Evolutionary conservation across 2,329 filamentous ascomycete species (phyloP).

Genomic region (Tolypocladium guangdongense): DNA sequence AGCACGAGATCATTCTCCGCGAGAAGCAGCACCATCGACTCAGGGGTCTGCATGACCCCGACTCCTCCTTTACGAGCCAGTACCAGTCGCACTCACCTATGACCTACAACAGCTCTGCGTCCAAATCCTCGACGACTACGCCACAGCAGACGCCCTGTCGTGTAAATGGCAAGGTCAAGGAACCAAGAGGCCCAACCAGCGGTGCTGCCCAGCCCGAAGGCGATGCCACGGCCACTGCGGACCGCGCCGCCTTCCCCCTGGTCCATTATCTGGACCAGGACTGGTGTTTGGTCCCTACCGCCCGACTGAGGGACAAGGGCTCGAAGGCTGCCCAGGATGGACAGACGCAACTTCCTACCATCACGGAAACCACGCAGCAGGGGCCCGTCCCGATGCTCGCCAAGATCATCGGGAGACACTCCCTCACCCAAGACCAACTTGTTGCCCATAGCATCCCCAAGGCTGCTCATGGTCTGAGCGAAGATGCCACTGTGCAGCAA

Average conservation of each 20-base stretch:
- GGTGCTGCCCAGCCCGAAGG: not conserved
- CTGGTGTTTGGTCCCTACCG: slow-evolving; percentile 7
- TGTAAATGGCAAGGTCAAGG: not conserved
- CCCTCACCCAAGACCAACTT: slow-evolving; percentile 4
- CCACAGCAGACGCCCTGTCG: slow-evolving; percentile 1
- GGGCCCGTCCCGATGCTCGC: slow-evolving; percentile 1
- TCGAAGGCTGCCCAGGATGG: not conserved
- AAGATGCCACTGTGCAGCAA: slow-evolving; percentile 1
- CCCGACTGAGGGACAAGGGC: not conserved
- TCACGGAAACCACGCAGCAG: not conserved
- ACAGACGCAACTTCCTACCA: not conserved
- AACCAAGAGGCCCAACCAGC: not conserved
- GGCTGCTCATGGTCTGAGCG: slow-evolving; percentile 3
- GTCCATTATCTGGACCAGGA: slow-evolving; percentile 6
- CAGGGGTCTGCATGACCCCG: slow-evolving; percentile 3
- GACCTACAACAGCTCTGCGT: slow-evolving; percentile 5
- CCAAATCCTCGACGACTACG: slow-evolving; percentile 1
- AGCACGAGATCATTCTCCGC: slow-evolving; percentile 21
- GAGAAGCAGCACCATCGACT: slow-evolving; percentile 9
- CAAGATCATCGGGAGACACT: slow-evolving; percentile 2
- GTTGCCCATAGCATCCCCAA: not conserved
- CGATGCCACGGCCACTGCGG: not conserved
- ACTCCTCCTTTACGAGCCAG: slow-evolving; percentile 3
- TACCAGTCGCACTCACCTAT: slow-evolving; percentile 14
- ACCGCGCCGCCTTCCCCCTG: slow-evolving; percentile 1